phyloP scores from a whole-genome alignment of 2,329 filamentous ascomycete species.

The Aureobasidium leucospermi region DNA sequence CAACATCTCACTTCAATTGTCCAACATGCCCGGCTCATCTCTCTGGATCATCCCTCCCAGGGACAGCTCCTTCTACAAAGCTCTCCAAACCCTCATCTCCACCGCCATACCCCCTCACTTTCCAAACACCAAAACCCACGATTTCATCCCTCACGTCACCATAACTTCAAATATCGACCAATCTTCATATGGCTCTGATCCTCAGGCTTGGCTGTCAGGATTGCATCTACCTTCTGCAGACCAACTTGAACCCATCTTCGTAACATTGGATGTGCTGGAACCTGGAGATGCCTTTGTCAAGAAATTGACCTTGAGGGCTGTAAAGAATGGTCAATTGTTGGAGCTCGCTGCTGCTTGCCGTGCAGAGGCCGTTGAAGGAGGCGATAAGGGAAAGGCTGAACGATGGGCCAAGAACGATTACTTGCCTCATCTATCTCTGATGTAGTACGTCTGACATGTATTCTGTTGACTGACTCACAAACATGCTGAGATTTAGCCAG shows the following conservation, averaged over 20 bases:
- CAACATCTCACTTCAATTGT: neutral
- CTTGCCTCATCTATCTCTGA: constrained; percentile 33
- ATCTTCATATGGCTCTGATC: constrained; percentile 18
- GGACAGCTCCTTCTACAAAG: constrained; percentile 25
- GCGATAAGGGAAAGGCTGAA: constrained; percentile 21
- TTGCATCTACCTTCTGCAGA: constrained; percentile 22
- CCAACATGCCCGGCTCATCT: constrained; percentile 33
- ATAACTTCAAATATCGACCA: constrained; percentile 31
- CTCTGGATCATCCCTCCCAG: constrained; percentile 37
- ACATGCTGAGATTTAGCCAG: constrained; percentile 12
- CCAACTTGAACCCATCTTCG: constrained; percentile 16
- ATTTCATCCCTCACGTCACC: constrained; percentile 37
- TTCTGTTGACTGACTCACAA: neutral
- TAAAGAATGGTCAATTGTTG: constrained; percentile 24
- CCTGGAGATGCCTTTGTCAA: constrained; percentile 32
- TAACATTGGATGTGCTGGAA: constrained; percentile 25
- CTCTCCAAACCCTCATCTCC: constrained; percentile 30
- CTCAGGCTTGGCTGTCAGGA: constrained; percentile 32
- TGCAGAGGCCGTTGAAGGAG: constrained; percentile 22
- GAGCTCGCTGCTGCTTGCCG: constrained; percentile 26
- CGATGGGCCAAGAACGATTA: constrained; percentile 29
- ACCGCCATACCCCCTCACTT: constrained; percentile 27
- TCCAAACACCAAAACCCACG: constrained; percentile 20
- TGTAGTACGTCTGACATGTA: constrained; percentile 30
- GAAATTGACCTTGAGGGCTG: constrained; percentile 33